Evolutionary conservation across 2,329 filamentous ascomycete genomes (phyloP).

Genomic region (Mycogone perniciosa): DNA sequence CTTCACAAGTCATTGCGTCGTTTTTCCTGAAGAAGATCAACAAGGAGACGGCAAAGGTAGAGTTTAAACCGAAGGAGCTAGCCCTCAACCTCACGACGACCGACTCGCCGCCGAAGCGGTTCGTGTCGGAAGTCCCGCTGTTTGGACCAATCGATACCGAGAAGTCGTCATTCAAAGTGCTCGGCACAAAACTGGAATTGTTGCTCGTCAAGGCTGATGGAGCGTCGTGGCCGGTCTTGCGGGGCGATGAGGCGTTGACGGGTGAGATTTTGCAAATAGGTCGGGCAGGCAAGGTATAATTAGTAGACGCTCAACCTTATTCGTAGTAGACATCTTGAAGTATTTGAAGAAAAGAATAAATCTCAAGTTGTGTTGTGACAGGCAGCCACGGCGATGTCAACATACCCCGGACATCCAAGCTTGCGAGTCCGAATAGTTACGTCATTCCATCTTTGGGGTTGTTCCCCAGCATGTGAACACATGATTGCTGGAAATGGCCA

Average conservation of each 20-base stretch:
- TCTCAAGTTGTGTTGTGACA: no score
- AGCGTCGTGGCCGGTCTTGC: conserved; percentile 76
- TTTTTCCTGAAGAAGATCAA: conserved; percentile 97
- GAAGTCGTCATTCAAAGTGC: conserved; percentile 70
- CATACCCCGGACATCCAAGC: no score
- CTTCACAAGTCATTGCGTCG: conserved; percentile 75
- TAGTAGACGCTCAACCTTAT: neutral
- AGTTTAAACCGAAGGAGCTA: conserved; percentile 58
- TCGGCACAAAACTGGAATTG: conserved; percentile 86
- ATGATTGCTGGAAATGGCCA: no score
- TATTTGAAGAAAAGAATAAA: no score
- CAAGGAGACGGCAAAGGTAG: conserved; percentile 67
- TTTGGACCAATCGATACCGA: conserved; percentile 71
- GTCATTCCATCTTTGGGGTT: no score
- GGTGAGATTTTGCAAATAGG: conserved; percentile 87
- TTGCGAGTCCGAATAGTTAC: no score
- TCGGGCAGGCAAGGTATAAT: conserved; percentile 48
- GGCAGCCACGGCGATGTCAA: neutral
- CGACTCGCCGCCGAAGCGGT: conserved; percentile 72
- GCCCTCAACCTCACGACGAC: conserved; percentile 78
- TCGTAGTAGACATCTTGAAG: no score
- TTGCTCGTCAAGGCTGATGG: conserved; percentile 66
- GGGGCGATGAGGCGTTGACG: conserved; percentile 63
- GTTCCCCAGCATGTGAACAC: no score
- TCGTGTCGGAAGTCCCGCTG: conserved; percentile 64